These are phyloP conservation scores for Suzukiozyma palmioleophila DNA, from an alignment of 1,139 yeast species.

Conservation along the genomic window DNA sequence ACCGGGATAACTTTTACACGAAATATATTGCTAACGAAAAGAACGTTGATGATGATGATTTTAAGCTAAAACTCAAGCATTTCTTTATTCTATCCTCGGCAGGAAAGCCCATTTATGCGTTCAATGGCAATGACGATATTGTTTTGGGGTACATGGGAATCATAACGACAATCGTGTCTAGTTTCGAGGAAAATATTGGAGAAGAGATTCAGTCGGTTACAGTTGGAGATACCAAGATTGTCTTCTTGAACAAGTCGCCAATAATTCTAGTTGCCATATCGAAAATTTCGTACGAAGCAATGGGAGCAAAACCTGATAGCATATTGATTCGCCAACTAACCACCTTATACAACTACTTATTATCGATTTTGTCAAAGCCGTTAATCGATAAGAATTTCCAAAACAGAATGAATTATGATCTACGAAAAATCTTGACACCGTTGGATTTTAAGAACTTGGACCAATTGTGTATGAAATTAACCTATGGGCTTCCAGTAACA, in stretches of 20 bases:
- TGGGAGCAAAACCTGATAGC: conserved; percentile 23
- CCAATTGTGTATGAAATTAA: conserved; percentile 53
- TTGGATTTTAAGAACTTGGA: conserved; percentile 63
- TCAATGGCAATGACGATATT: conserved; percentile 70
- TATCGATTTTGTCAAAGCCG: conserved; percentile 75
- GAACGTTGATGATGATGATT: conserved; percentile 19
- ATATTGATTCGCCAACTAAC: conserved; percentile 60
- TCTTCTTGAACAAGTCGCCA: conserved; percentile 63
- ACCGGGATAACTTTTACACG: conserved; percentile 12
- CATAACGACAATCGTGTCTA: conserved; percentile 62
- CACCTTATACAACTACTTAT: conserved; percentile 70
- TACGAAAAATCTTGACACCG: conserved; percentile 70
- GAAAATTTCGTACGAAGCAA: conserved; percentile 32
- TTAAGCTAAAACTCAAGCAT: conserved; percentile 53
- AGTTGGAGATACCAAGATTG: conserved; percentile 45
- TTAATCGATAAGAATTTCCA: conserved; percentile 65
- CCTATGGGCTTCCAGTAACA: conserved; percentile 20
- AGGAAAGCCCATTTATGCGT: conserved; percentile 87
- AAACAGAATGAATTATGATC: conserved; percentile 75
- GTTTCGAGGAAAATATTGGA: conserved; percentile 44
- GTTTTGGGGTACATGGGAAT: conserved; percentile 74
- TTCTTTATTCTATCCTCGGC: conserved; percentile 84
- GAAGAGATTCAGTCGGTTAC: conserved; percentile 26
- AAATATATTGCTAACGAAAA: conserved; percentile 21
- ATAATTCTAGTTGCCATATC: conserved; percentile 73